Evolutionary conservation across 2,329 filamentous ascomycete species (phyloP), one percentile per base, ranked within the genome.

Genomic region (Plectosphaerella cucumerina): DNA sequence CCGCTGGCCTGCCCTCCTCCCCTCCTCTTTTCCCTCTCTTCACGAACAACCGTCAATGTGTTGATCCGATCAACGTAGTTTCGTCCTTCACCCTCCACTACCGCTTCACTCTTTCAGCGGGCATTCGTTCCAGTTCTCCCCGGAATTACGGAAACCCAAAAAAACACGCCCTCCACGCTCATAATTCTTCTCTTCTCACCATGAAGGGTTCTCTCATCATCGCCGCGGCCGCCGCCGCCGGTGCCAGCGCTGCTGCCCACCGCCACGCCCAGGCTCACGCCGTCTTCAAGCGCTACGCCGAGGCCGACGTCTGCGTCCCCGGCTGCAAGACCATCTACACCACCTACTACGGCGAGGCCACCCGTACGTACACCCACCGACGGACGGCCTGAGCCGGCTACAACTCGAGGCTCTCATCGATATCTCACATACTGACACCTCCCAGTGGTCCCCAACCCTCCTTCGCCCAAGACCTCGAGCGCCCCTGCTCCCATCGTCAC

Each of bases 51-150:
- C 68, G 66, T 74, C 66, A 70, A 77, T 76, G 64, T 68, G 72
- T 75, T 75, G 70, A 73, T 71, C 71, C 73, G 71, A 69, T 74
- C 74, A 71, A 75, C 71, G 69, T 71, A 70, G 72, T 77, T 76
- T 78, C 74, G 70, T 73, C 72, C 65, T 73, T 72, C 74, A 68
- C 59, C 56, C 62, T 60, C 61, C 66, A 76, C 71, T 65, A 86
- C 85, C 85, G 86, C 86, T 89, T 89, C 87, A 90, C 84, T 90
- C 89, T 70, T 90, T 92, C 75, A 91, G 88, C 88, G 87, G 88
- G 82, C 86, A 84, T 76, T 89, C 85, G 73, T 87, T 87, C 69
- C 62, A 50, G 17, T 33, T 53, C 34, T 44, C 53, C 61, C 56
- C 62, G 58, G 61, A 60, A 62, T 58, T 49, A 53, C 48, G 54